Conservation (phyloP, 306 rosid genomes). For the Vachellia pachyceras region DNA sequence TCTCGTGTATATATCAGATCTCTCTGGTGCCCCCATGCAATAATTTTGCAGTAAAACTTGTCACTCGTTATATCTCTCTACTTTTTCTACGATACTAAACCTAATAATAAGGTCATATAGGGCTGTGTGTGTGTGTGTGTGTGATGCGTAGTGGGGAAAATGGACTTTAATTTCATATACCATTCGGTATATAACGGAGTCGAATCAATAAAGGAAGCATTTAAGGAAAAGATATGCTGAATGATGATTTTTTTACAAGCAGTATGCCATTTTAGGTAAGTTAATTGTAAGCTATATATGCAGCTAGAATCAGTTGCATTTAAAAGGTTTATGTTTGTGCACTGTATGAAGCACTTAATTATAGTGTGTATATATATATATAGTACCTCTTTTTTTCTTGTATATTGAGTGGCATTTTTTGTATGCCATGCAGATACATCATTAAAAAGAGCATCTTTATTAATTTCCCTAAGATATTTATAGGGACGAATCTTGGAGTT, state of each 20-base stretch:
- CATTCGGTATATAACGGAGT: neutral
- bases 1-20: neutral
- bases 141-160: too few species aligned
- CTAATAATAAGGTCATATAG: neutral
- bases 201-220: neutral
- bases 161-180: neutral
- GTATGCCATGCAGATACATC: neutral
- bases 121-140: neutral
- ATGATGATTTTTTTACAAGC: neutral
- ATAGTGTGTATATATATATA: too few species aligned
- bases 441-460: conserved; percentile 10
- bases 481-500: conserved; percentile 17
- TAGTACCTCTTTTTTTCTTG: too few species aligned
- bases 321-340: neutral
- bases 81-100: conserved; percentile 29
- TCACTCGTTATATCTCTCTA: conserved; percentile 26
- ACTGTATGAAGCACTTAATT: too few species aligned
- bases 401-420: neutral
- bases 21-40: conserved; percentile 30
- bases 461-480: neutral
- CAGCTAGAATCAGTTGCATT: neutral
- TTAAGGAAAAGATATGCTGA: neutral
- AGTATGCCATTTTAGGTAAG: neutral
- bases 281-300: neutral
- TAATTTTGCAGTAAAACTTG: neutral